phyloP scores from a whole-genome alignment of 768 basidiomycete genomes.

The Hysterangium stoloniferum region DNA sequence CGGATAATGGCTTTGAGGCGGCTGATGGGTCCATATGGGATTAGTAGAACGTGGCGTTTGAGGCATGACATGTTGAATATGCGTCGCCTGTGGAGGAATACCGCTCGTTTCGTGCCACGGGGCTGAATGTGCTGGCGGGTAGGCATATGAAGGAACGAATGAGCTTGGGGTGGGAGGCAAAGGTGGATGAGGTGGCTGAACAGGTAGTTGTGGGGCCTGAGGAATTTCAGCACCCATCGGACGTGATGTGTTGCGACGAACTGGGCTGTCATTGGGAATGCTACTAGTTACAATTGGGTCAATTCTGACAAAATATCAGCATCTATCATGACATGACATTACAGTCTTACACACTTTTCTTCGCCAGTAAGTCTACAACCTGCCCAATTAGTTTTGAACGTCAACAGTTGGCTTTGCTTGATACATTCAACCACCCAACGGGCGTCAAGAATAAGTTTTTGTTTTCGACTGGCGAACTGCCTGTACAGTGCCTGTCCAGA shows the following conservation, averaged over 20 bases:
- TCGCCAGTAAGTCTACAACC: constrained; percentile 73
- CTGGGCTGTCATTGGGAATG: constrained; percentile 10
- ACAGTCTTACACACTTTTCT: constrained; percentile 47
- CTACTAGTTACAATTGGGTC: neutral
- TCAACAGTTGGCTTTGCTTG: constrained; percentile 58
- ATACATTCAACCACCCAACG: constrained; percentile 78
- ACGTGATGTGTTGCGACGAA: constrained; percentile 14
- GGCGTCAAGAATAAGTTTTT: constrained; percentile 65
- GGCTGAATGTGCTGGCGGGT: constrained; percentile 6
- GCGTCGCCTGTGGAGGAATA: constrained; percentile 61
- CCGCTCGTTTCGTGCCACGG: constrained; percentile 55
- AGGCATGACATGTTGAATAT: constrained; percentile 24
- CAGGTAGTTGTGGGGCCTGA: constrained; percentile 7
- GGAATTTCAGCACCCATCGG: constrained; percentile 12
- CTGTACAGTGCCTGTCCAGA: constrained; percentile 78
- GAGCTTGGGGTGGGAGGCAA: constrained; percentile 2
- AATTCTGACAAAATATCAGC: too few species aligned
- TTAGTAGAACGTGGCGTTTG: constrained; percentile 27
- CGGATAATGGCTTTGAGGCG: constrained; percentile 28
- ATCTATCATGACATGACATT: neutral
- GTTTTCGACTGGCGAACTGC: constrained; percentile 73
- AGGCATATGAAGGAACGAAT: constrained; percentile 7
- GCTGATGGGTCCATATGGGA: constrained; percentile 27
- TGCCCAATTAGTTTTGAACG: constrained; percentile 70
- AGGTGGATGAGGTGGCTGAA: constrained; percentile 9